Percentiles rank a stretch among this genome's conserved stretches.
Evolutionary conservation across 257 asterid species (phyloP).

Genomic region (Capsicum baccatum): DNA sequence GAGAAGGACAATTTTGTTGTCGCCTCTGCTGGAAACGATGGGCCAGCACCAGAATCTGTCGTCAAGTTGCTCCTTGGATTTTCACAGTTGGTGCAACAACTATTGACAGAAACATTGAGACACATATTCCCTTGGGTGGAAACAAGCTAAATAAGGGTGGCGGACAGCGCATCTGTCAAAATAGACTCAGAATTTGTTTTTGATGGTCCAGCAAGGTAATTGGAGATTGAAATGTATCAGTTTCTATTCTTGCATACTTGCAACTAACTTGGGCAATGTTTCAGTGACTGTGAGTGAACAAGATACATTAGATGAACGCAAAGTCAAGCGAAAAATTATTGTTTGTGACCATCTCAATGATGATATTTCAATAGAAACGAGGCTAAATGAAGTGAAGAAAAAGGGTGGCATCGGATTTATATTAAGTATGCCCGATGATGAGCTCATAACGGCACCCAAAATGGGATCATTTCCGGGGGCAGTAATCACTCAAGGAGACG

Average conservation of each 20-base stretch:
- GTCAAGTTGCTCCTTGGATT: slow-evolving; percentile 32
- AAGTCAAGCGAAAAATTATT: slow-evolving; percentile 64
- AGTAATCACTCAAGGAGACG: slow-evolving; percentile 49
- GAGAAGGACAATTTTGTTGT: slow-evolving; percentile 63
- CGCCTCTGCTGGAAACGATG: slow-evolving; percentile 74
- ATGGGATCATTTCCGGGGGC: slow-evolving; percentile 47
- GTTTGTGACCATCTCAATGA: slow-evolving; percentile 49
- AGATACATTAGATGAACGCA: slow-evolving; percentile 48
- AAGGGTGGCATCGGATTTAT: slow-evolving; percentile 61
- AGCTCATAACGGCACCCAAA: slow-evolving; percentile 43
- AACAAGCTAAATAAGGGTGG: slow-evolving; percentile 51
- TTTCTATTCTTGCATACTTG: not conserved
- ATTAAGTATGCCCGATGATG: slow-evolving; percentile 36
- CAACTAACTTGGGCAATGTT: not conserved
- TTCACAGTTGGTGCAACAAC: slow-evolving; percentile 35
- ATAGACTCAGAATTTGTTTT: not conserved
- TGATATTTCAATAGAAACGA: not conserved
- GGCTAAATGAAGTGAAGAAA: slow-evolving; percentile 33
- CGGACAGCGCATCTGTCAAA: slow-evolving; percentile 52
- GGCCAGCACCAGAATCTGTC: slow-evolving; percentile 39
- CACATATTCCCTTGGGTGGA: not conserved
- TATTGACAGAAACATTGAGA: slow-evolving; percentile 24
- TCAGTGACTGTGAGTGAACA: slow-evolving; percentile 65
- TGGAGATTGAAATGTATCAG: not conserved
- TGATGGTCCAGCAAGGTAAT: slow-evolving; percentile 48